These are phyloP conservation scores for Chrysoporthe deuterocubensis DNA, from an alignment of 2,329 filamentous ascomycete species.

Conservation along the genomic window DNA sequence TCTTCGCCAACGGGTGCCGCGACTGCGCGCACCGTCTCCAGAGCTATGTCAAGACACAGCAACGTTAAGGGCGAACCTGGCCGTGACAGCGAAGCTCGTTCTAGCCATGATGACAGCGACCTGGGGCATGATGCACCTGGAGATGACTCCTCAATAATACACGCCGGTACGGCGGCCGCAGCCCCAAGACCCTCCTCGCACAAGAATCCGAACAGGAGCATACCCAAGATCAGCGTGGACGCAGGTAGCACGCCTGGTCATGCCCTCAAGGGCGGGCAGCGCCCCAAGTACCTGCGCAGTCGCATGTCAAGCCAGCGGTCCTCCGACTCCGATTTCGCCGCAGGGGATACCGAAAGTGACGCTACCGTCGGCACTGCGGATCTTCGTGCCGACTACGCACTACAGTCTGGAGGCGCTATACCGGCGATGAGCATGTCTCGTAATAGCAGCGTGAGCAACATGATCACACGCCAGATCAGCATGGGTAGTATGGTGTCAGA, in stretches of 20 bases:
- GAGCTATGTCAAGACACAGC: constrained; percentile 53
- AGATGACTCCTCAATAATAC: constrained; percentile 40
- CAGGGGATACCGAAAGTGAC: constrained; percentile 72
- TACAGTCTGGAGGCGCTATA: constrained; percentile 79
- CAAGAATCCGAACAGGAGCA: constrained; percentile 39
- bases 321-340: constrained; percentile 63
- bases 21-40: constrained; percentile 56
- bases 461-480: constrained; percentile 77
- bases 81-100: too few relatives aligned
- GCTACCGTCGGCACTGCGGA: constrained; percentile 59
- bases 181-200: constrained; percentile 38
- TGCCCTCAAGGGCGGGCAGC: constrained; percentile 49
- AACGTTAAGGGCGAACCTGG: constrained; percentile 26
- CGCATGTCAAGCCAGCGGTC: constrained; percentile 62
- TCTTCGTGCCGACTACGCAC: constrained; percentile 72
- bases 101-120: constrained; percentile 31
- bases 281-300: constrained; percentile 63
- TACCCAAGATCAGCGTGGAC: constrained; percentile 42
- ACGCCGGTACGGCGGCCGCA: constrained; percentile 36
- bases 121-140: not conserved
- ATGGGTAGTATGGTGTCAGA: constrained; percentile 87
- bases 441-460: constrained; percentile 50
- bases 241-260: constrained; percentile 52
- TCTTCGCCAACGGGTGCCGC: constrained; percentile 62
- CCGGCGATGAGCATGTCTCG: constrained; percentile 58